Percentiles rank a stretch among this genome's conserved stretches.
Conservation (phyloP, 352 stramenopile genomes). For the Phytophthora pini region DNA sequence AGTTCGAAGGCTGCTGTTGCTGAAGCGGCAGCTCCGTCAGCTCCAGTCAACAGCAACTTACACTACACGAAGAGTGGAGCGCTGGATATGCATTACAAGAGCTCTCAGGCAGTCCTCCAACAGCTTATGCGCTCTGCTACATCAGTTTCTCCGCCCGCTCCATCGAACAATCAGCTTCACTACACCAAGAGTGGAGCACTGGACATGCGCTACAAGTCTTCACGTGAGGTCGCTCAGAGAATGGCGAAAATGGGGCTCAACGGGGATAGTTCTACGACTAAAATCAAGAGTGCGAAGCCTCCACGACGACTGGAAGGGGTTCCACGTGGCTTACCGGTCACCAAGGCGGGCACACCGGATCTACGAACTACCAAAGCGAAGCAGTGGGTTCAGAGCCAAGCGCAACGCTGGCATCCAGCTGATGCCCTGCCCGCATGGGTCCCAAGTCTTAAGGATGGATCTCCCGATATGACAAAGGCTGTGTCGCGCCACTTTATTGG, state of each 20-base stretch:
- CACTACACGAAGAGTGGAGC: neutral
- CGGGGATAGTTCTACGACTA: neutral
- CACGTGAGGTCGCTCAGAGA: slow-evolving; percentile 19
- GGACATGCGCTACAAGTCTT: slow-evolving; percentile 40
- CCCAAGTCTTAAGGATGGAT: slow-evolving; percentile 38
- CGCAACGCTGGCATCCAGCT: slow-evolving; percentile 26
- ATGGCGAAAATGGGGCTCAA: slow-evolving; percentile 25
- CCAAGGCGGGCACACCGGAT: slow-evolving; percentile 32
- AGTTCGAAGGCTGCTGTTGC: too few relatives aligned
- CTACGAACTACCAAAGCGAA: slow-evolving; percentile 32
- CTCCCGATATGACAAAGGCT: slow-evolving; percentile 35
- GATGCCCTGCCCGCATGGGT: slow-evolving; percentile 31
- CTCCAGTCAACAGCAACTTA: too few relatives aligned
- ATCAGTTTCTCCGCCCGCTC: too few relatives aligned
- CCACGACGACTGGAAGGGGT: slow-evolving; percentile 11
- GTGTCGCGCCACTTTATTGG: slow-evolving; percentile 33
- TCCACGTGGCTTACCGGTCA: slow-evolving; percentile 26
- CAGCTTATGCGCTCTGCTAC: neutral
- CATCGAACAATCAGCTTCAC: slow-evolving; percentile 23
- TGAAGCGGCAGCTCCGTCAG: too few relatives aligned
- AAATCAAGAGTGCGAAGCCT: too few relatives aligned
- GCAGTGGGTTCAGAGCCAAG: slow-evolving; percentile 38
- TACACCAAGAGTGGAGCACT: slow-evolving; percentile 31
- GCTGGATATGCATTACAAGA: slow-evolving; percentile 32
- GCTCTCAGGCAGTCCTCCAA: neutral